Percentiles rank a stretch among this genome's conserved stretches.
These are phyloP conservation scores for Blastomyces silverae DNA, from an alignment of 2,329 filamentous ascomycete species.

Conservation along the genomic window DNA sequence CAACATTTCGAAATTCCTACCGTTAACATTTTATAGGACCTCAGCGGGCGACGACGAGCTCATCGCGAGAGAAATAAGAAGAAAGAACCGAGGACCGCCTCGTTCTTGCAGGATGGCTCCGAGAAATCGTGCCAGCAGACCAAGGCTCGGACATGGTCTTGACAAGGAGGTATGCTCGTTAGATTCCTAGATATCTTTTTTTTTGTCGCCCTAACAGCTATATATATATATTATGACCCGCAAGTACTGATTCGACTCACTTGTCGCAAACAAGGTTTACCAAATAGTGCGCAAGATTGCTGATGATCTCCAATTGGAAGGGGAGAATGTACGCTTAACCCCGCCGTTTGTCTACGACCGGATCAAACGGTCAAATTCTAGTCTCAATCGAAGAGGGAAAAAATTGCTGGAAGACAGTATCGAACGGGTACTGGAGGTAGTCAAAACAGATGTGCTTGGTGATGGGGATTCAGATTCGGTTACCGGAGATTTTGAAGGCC, in stretches of 20 bases:
- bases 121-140: slow-evolving; percentile 38
- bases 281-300: slow-evolving; percentile 71
- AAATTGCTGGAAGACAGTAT: slow-evolving; percentile 76
- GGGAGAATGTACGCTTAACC: slow-evolving; percentile 47
- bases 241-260: neutral
- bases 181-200: neutral
- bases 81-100: neutral
- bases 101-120: slow-evolving; percentile 30
- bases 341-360: slow-evolving; percentile 63
- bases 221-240: neutral
- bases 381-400: slow-evolving; percentile 74
- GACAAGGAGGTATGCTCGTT: slow-evolving; percentile 53
- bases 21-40: neutral
- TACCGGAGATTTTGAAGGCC: slow-evolving; percentile 47
- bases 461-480: slow-evolving; percentile 49
- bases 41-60: neutral
- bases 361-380: slow-evolving; percentile 81
- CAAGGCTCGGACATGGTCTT: slow-evolving; percentile 50
- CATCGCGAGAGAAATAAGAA: neutral
- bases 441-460: slow-evolving; percentile 57
- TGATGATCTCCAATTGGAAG: slow-evolving; percentile 53
- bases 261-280: slow-evolving; percentile 51
- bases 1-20: neutral
- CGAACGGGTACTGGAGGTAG: slow-evolving; percentile 67
- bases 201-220: neutral